These are phyloP conservation scores for Scutellaria barbata DNA, from an alignment of 257 asterid species.

Conservation along the genomic window DNA sequence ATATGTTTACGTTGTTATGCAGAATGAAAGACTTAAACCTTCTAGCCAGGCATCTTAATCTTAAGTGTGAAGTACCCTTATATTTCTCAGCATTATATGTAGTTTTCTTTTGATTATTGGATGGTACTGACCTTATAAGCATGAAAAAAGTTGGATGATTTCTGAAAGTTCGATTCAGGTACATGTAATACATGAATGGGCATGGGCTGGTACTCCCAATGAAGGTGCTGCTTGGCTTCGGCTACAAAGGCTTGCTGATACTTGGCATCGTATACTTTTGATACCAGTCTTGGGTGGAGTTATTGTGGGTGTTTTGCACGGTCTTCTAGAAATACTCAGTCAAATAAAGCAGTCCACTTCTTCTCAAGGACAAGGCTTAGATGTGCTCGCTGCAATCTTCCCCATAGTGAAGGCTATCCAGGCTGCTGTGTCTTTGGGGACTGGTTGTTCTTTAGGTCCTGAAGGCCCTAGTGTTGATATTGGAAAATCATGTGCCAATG, in stretches of 20 bases:
- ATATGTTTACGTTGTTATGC: not conserved
- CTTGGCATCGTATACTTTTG: slow-evolving; percentile 96
- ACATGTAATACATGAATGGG: slow-evolving; percentile 95
- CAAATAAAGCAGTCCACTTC: slow-evolving; percentile 81
- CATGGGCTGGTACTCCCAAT: slow-evolving; percentile 99
- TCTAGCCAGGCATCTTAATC: not conserved
- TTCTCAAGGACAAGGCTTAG: slow-evolving; percentile 82
- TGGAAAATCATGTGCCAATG: slow-evolving; percentile 96
- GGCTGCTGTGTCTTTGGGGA: slow-evolving; percentile 92
- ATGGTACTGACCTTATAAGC: slow-evolving; percentile 6
- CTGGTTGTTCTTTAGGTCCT: slow-evolving; percentile 98
- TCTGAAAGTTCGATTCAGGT: slow-evolving; percentile 55
- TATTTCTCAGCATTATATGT: not conserved
- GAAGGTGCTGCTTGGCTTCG: slow-evolving; percentile 99
- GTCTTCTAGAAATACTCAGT: slow-evolving; percentile 81
- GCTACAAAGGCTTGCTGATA: slow-evolving; percentile 86
- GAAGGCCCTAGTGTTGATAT: slow-evolving; percentile 99
- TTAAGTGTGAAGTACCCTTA: slow-evolving; percentile 1
- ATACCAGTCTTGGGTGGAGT: slow-evolving; percentile 98
- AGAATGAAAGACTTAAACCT: slow-evolving; percentile 6
- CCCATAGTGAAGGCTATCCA: slow-evolving; percentile 88
- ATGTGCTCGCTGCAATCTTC: slow-evolving; percentile 71
- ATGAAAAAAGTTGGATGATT: slow-evolving; percentile 19
- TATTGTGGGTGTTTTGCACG: slow-evolving; percentile 94
- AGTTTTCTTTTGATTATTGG: slow-evolving; percentile 11